These are phyloP conservation scores for Botrytis hyacinthi DNA, from an alignment of 2,329 filamentous ascomycete genomes.

Conservation along the genomic window DNA sequence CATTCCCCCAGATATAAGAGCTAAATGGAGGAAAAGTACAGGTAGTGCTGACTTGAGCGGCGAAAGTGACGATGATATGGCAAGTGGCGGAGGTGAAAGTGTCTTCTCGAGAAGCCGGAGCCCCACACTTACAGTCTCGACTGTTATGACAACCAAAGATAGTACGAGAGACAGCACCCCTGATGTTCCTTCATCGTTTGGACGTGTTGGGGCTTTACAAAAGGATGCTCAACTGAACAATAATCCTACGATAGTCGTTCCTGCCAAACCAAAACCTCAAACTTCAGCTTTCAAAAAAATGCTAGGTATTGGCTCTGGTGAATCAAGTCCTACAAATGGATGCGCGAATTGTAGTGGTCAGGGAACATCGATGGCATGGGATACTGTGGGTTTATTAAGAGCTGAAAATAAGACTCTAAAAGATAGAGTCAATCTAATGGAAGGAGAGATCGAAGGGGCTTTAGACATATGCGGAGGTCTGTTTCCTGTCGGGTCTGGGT, in stretches of 20 bases:
- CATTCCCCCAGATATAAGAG: slow-evolving; percentile 23
- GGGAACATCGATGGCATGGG: slow-evolving; percentile 60
- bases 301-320: slow-evolving; percentile 37
- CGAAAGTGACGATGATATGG: slow-evolving; percentile 21
- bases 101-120: slow-evolving; percentile 61
- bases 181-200: background rate
- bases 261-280: slow-evolving; percentile 39
- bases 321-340: slow-evolving; percentile 31
- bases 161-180: slow-evolving; percentile 15
- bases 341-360: slow-evolving; percentile 59
- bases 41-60: slow-evolving; percentile 40
- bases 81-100: slow-evolving; percentile 20
- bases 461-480: slow-evolving; percentile 41
- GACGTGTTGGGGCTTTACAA: slow-evolving; percentile 12
- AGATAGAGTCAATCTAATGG: slow-evolving; percentile 56
- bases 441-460: slow-evolving; percentile 59
- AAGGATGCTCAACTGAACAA: background rate
- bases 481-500: background rate
- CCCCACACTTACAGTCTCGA: slow-evolving; percentile 45
- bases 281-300: slow-evolving; percentile 50
- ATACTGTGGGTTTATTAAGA: slow-evolving; percentile 59
- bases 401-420: slow-evolving; percentile 64
- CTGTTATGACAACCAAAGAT: slow-evolving; percentile 19
- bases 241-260: slow-evolving; percentile 22
- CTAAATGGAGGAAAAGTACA: slow-evolving; percentile 26